Base-by-base conservation (phyloP, 2,329 filamentous ascomycete genomes). In the Neopestalotiopsis sp. region DNA sequence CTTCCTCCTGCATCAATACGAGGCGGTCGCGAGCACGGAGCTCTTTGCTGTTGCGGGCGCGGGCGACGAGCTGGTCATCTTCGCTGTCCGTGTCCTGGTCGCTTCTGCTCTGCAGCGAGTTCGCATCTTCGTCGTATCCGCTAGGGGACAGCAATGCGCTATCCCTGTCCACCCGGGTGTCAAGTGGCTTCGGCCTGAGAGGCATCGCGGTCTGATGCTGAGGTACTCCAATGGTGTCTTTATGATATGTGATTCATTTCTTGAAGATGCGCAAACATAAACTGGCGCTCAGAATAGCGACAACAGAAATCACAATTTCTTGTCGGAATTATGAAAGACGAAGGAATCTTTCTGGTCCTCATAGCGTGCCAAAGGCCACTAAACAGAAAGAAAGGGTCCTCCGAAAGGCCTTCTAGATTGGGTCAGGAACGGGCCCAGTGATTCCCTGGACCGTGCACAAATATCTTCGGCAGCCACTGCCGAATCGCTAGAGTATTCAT, bases 51-150 rank as follows among this genome's bases (percentile, higher is more conserved):
- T 90, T 92, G 62, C 91, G 87, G 42, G 90, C 90, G 9, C 87
- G 87, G 69, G 86, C 83, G 71, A 92, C 82, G 66, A 93, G 84
- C 75, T 92, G 85, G 78, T 94, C 91, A 78, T 94, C 92, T 73
- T 94, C 91, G 80, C 90, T 92, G 77, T 94, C 92, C 68, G 89
- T 91, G 76, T 94, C 91, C 78, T 93, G 91, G 75, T 92, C 91
- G 81, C 87, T 90, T 71, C 88, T 87, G 74, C 86, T 90, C 74
- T 90, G 87, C 57, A 93, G 81, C 6, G 91, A 92, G 13, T 88
- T 82, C 66, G 89, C 90, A 79, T 94, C 92, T 74, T 90, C 90
- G 73, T 93, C 91, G 82, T 92, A 91, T 62, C 84, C 86, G 70
- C 83, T 79, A 56, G 90, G 90, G 13, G 90, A 91, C 61, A 93